Evolutionary conservation across 2,329 filamentous ascomycete genomes (phyloP).

Genomic region (Xylaria sp.): DNA sequence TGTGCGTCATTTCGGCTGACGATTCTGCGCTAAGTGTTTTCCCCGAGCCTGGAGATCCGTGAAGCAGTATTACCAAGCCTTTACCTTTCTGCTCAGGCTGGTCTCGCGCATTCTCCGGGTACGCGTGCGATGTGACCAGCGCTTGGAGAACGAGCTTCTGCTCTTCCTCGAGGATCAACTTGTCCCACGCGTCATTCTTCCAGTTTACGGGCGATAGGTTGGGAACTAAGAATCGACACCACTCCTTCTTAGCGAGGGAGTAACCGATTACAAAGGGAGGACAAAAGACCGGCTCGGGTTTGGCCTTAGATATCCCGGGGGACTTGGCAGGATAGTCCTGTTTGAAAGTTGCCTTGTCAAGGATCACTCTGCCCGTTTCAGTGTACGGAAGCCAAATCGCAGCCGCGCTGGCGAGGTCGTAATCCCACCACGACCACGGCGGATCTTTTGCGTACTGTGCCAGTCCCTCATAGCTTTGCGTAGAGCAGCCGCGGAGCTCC

Average conservation of each 20-base stretch:
- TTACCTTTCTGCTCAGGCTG: constrained; percentile 42
- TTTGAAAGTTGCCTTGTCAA: constrained; percentile 29
- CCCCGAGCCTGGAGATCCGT: constrained; percentile 42
- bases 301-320: background rate
- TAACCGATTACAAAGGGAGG: constrained; percentile 33
- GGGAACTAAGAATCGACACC: constrained; percentile 32
- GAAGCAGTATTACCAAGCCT: constrained; percentile 43
- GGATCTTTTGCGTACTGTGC: constrained; percentile 30
- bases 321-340: constrained; percentile 21
- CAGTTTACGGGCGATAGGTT: constrained; percentile 24
- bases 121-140: constrained; percentile 30
- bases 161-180: constrained; percentile 29
- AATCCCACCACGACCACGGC: constrained; percentile 23
- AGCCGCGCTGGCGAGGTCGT: background rate
- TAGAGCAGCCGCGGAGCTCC: background rate
- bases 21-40: constrained; percentile 46
- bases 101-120: constrained; percentile 28
- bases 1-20: constrained; percentile 26
- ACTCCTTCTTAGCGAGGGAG: constrained; percentile 30
- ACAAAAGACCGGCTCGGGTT: constrained; percentile 21
- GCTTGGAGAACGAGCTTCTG: constrained; percentile 31
- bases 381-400: constrained; percentile 30
- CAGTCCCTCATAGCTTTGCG: constrained; percentile 22
- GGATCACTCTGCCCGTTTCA: constrained; percentile 28
- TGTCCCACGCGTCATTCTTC: constrained; percentile 27